A percentile compares a stretch with the other conserved stretches of the same genome.
Evolutionary conservation across 192 early-diverging fungal species (phyloP).

Genomic region (Backusella parvicylindrica): DNA sequence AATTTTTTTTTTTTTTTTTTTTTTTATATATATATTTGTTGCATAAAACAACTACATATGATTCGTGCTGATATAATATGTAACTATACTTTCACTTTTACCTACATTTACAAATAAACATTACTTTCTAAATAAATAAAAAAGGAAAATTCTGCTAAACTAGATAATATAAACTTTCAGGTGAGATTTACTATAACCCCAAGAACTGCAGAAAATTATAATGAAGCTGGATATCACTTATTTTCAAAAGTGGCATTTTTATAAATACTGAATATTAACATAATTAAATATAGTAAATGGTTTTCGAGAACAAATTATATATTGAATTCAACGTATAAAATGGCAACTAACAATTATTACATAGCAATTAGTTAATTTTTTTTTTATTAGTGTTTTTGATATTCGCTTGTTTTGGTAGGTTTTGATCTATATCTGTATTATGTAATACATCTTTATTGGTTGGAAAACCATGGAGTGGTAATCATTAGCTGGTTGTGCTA

Average conservation of each 20-base stretch:
- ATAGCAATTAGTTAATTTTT: neutral
- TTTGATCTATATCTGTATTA: neutral
- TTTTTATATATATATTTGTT: no score
- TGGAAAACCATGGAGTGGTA: neutral
- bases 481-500: neutral
- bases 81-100: neutral
- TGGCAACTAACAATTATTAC: neutral
- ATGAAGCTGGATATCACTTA: neutral
- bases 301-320: neutral
- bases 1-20: no score
- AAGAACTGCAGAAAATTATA: neutral
- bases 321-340: neutral
- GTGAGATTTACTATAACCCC: neutral
- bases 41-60: neutral
- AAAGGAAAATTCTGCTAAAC: neutral
- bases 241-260: neutral
- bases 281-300: neutral
- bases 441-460: neutral
- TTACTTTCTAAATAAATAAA: neutral
- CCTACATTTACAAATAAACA: neutral
- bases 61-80: neutral
- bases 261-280: neutral
- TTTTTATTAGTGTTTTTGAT: neutral
- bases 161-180: neutral
- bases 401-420: no score